Evolutionary conservation across 495 filamentous ascomycete genomes (phyloP), one percentile per base, ranked within the genome.

Genomic region (Annulohypoxylon nitens): DNA sequence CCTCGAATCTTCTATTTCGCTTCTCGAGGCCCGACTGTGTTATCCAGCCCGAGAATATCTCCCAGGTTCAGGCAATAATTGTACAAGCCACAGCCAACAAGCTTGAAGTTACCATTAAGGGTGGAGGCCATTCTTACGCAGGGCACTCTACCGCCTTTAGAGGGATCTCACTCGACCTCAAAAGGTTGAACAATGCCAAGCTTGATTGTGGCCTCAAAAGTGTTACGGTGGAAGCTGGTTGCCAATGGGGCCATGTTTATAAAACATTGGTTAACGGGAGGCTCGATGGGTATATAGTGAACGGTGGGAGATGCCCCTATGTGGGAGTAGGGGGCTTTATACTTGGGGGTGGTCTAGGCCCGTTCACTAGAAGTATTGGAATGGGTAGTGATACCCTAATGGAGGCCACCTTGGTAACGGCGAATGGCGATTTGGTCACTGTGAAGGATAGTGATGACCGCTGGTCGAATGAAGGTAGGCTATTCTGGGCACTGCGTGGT

Each of bases 281-380:
- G 4, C 71, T 65, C 11, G 36, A 78, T 16, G 76, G 76, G 0
- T 61, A 11, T 7, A 61, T 78, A 14, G 73, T 78, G 16, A 78
- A 72, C 26, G 76, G 76, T 39, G 76, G 76, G 9, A 67, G 75
- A 3, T 78, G 76, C 30, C 76, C 76, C n/a, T 71, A 53, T 43
- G 71, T 78, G 0, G 76, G 76, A 9, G 76, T 78, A 18, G 69
- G 76, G 43, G 76, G 76, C 0, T 78, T 78, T 34, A 65, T 77
- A 37, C 51, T 78, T 2, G 76, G 75, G 7, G 72, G 72, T 36
- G 70, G 72, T 16, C 37, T 77, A 4, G 70, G 71, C 34, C 70
- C 65, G 1, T 78, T 77, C 12, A 78, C 60, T 16, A 26, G 70
- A 53, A 71, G 71, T n/a, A 71, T 77, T 37, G 75, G 64, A n/a